phyloP scores from a whole-genome alignment of 2,329 filamentous ascomycete species.

The Calonectria pseudoreteaudii region DNA sequence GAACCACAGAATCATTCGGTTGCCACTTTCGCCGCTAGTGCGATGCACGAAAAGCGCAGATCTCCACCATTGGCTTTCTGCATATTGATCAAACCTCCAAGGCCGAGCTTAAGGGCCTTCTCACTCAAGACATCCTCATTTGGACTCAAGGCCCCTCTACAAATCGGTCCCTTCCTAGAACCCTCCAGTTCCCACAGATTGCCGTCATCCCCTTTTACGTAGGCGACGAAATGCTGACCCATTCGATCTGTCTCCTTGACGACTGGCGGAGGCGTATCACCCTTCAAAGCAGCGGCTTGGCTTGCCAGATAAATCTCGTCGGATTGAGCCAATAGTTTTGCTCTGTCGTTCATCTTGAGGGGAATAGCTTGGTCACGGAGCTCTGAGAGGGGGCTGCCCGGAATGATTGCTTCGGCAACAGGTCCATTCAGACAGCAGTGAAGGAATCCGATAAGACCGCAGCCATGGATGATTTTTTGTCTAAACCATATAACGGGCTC shows the following conservation, averaged over 20 bases:
- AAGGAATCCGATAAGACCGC: constrained; percentile 75
- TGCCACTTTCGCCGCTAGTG: constrained; percentile 4
- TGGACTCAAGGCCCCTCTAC: constrained; percentile 14
- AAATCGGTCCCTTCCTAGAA: constrained; percentile 24
- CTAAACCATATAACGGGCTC: constrained; percentile 75
- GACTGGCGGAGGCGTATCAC: constrained; percentile 5
- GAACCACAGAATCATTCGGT: neutral
- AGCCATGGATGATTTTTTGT: constrained; percentile 79
- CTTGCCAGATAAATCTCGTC: constrained; percentile 5
- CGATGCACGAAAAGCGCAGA: constrained; percentile 27
- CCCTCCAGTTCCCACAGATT: constrained; percentile 33
- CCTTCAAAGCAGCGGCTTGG: constrained; percentile 9
- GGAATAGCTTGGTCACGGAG: constrained; percentile 73
- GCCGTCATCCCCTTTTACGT: constrained; percentile 23
- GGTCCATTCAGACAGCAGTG: constrained; percentile 73
- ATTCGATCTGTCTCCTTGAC: neutral
- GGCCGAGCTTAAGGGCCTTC: constrained; percentile 17
- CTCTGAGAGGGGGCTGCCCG: constrained; percentile 49
- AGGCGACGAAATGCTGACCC: constrained; percentile 24
- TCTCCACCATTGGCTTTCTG: constrained; percentile 7
- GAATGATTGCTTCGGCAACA: constrained; percentile 44
- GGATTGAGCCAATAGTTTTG: neutral
- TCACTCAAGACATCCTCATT: constrained; percentile 25
- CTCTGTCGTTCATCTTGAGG: constrained; percentile 39
- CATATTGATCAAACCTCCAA: constrained; percentile 23